Conservation (phyloP, 768 basidiomycete species). For the Daedaleopsis nitida region DNA sequence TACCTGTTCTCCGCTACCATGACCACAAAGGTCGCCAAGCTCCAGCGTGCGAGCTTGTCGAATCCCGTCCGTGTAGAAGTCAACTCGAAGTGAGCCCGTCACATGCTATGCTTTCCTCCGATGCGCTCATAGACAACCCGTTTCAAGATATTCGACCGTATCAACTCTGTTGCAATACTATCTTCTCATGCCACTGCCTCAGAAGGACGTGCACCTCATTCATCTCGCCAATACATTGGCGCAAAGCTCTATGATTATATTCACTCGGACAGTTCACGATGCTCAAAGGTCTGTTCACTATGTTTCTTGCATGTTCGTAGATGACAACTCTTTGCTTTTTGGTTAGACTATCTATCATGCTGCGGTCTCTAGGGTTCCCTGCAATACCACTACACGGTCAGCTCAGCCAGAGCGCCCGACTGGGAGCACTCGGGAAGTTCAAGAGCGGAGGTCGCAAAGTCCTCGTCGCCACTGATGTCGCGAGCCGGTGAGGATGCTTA, state of each 20-base stretch:
- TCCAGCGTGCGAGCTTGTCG: slow-evolving; percentile 89
- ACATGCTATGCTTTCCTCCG: not conserved
- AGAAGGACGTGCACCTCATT: slow-evolving; percentile 91
- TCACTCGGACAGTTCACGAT: slow-evolving; percentile 94
- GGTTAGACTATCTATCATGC: slow-evolving; percentile 77
- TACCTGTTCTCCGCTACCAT: slow-evolving; percentile 98
- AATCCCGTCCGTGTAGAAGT: slow-evolving; percentile 96
- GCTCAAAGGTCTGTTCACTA: slow-evolving; percentile 65
- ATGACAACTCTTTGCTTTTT: not conserved
- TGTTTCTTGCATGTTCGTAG: not conserved
- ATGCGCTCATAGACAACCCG: not conserved
- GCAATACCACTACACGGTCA: slow-evolving; percentile 97
- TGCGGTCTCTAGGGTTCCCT: slow-evolving; percentile 89
- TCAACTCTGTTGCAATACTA: slow-evolving; percentile 95
- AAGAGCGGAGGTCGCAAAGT: slow-evolving; percentile 91
- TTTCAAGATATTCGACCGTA: slow-evolving; percentile 89
- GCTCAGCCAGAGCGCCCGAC: slow-evolving; percentile 87
- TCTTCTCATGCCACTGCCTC: slow-evolving; percentile 86
- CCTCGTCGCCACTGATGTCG: slow-evolving; percentile 95
- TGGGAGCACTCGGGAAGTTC: slow-evolving; percentile 94
- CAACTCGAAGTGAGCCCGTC: slow-evolving; percentile 73
- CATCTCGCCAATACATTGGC: slow-evolving; percentile 88
- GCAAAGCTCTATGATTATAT: slow-evolving; percentile 93
- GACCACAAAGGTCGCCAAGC: slow-evolving; percentile 97
- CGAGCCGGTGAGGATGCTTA: slow-evolving; percentile 66